These are phyloP conservation scores for Ascodesmis nigricans DNA, from an alignment of 495 filamentous ascomycete genomes.

Conservation along the genomic window DNA sequence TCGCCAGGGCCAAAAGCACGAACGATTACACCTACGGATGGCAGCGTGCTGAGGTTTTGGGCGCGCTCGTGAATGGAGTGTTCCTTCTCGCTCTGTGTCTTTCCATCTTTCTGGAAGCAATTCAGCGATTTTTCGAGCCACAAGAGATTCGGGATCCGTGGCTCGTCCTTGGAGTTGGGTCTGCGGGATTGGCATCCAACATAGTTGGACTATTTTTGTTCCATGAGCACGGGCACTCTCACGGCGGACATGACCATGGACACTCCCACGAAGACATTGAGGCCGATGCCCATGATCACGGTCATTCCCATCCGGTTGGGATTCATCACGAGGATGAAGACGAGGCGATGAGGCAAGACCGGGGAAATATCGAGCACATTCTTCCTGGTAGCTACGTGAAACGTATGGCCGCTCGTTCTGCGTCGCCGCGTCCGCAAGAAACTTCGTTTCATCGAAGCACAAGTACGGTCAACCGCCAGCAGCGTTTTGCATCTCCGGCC, in stretches of 20 bases:
- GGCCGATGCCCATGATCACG: constrained; percentile 2
- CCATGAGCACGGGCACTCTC: constrained; percentile 81
- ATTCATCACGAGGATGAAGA: constrained; percentile 22
- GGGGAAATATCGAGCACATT: constrained; percentile 24
- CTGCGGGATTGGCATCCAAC: constrained; percentile 67
- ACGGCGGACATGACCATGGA: constrained; percentile 28
- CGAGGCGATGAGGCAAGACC: constrained; percentile 7
- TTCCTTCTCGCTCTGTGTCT: constrained; percentile 90
- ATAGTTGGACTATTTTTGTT: constrained; percentile 72
- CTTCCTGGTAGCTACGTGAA: constrained; percentile 27
- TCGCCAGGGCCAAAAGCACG: constrained; percentile 56
- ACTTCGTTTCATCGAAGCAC: constrained; percentile 9
- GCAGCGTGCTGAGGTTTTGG: constrained; percentile 94
- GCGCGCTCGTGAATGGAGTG: constrained; percentile 86
- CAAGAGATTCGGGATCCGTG: constrained; percentile 63
- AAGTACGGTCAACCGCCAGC: constrained; percentile 21
- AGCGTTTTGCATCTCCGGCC: constrained; percentile 20
- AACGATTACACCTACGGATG: constrained; percentile 90
- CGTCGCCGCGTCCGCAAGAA: constrained; percentile 3
- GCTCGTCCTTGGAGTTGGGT: constrained; percentile 73
- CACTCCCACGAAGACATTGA: constrained; percentile 21
- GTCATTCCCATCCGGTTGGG: constrained; percentile 1
- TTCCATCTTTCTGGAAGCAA: constrained; percentile 84
- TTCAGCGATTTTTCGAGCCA: constrained; percentile 72
- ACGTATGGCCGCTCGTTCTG: constrained; percentile 13